Percentiles rank a stretch among this genome's conserved stretches.
Conservation (phyloP, 257 asterid species). For the Fraxinus americana region DNA sequence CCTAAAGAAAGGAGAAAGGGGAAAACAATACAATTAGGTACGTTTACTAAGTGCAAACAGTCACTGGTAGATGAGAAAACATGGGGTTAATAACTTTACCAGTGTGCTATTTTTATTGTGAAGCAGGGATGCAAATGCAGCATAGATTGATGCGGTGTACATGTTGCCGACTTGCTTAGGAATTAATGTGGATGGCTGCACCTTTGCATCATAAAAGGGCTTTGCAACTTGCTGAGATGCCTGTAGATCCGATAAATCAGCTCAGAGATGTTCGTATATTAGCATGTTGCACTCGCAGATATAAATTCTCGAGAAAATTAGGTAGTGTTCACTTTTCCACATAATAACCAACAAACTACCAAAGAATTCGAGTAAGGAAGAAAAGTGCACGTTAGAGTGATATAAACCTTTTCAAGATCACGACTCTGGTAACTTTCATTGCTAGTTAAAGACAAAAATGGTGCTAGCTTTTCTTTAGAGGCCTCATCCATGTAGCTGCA, state of each 20-base stretch:
- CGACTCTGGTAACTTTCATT: conserved; percentile 95
- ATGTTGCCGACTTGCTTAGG: conserved; percentile 98
- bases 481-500: conserved; percentile 82
- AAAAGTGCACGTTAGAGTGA: conserved; percentile 2
- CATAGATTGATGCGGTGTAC: conserved; percentile 98
- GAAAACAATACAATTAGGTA: conserved; percentile 10
- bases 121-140: conserved; percentile 92
- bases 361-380: neutral
- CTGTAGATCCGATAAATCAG: conserved; percentile 44
- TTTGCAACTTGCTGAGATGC: conserved; percentile 93
- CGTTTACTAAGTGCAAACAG: neutral
- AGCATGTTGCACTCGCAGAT: neutral
- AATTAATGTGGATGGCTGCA: conserved; percentile 83
- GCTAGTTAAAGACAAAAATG: conserved; percentile 63
- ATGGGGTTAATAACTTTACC: conserved; percentile 48
- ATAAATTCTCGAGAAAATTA: neutral
- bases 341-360: neutral
- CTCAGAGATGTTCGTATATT: conserved; percentile 5
- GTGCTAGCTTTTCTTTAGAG: conserved; percentile 70
- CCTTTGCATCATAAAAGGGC: conserved; percentile 75
- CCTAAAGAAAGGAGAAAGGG: conserved; percentile 41
- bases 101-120: conserved; percentile 70
- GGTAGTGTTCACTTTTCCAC: neutral
- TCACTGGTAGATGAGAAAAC: neutral
- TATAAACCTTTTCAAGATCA: conserved; percentile 91